Evolutionary conservation across 1,284 basidiomycete genomes (phyloP), one percentile per base, ranked within the genome.

Genomic region (Pseudozyma hubeiensis): DNA sequence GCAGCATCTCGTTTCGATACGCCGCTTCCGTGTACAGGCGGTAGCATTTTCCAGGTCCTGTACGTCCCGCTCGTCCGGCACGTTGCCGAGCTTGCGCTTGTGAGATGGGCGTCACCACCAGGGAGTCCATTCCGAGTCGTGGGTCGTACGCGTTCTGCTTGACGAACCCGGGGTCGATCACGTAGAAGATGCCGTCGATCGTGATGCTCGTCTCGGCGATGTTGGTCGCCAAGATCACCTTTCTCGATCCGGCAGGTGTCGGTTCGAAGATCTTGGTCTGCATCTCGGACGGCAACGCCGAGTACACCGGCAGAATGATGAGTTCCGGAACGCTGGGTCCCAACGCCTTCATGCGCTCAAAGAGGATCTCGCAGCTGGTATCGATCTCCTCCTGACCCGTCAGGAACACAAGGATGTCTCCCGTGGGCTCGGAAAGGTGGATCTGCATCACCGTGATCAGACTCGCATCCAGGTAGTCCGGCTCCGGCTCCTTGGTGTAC

Each of bases 131-230:
- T 77, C 96, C 97, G 66, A 99, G 87, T 53, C 93, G 89, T 19
- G 97, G 94, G 84, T 99, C 96, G 85, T 97, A 99, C 1, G 94
- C 96, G 82, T 98, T 99, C 85, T 99, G 97, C 86, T 99, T 99
- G 37, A 94, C 92, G 86, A 99, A 99, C 9, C 97, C 97, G 2
- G 97, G 96, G 84, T 99, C 97, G 75, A 98, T 77, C 43, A 99
- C 96, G 80, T 99, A 99, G 88, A 97, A 98, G 82, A 99, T 95
- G 34, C 95, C 96, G 50, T 96, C 94, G 81, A 99, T 99, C 13
- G 97, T 99, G 83, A 99, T 88, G 86, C 92, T 94, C 9, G 97
- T 99, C 87, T 99, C 97, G 8, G 97, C 97, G 64, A 99, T 96
- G 86, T 99, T 99, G 34, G 97, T 99, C 5, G 97, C 96, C 73